Evolutionary conservation across 208 protist genomes (phyloP).

Genomic region (Leishmania amazonensis): DNA sequence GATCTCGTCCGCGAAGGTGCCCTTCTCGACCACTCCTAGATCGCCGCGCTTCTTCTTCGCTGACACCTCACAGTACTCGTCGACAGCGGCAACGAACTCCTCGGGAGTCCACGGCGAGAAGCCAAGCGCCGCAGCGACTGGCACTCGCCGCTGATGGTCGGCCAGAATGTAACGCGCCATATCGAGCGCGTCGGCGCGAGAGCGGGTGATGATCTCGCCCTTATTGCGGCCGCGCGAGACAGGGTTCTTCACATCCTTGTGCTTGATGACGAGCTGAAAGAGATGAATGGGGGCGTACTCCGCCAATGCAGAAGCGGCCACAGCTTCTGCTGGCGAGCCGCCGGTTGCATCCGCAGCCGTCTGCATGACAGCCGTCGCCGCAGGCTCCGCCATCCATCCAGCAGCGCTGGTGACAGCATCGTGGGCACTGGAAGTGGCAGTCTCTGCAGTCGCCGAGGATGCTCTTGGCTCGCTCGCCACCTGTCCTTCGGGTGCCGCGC

Average conservation of each 20-base stretch:
- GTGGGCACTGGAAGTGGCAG: not conserved
- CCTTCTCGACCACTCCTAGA: conserved; percentile 73
- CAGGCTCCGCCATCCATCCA: not conserved
- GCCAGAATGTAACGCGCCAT: conserved; percentile 62
- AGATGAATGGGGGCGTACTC: conserved; percentile 43
- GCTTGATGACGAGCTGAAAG: conserved; percentile 89
- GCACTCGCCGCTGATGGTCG: conserved; percentile 19
- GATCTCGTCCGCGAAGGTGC: conserved; percentile 73
- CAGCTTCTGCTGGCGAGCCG: not conserved
- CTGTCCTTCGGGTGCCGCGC: not conserved
- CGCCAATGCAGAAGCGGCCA: not conserved
- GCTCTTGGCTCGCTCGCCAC: not conserved
- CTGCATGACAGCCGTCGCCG: not conserved
- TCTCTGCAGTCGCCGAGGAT: not conserved
- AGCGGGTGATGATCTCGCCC: conserved; percentile 81
- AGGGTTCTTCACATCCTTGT: conserved; percentile 83
- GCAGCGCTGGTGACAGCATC: not conserved
- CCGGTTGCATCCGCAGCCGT: not conserved
- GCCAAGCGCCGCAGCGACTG: conserved; percentile 13
- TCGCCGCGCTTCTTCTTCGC: conserved; percentile 67
- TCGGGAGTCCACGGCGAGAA: conserved; percentile 68
- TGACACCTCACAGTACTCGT: conserved; percentile 71
- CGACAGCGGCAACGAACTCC: conserved; percentile 60
- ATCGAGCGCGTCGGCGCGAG: conserved; percentile 65
- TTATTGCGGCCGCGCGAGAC: conserved; percentile 68